These are phyloP conservation scores for Neoboletus subvelutipes DNA, from an alignment of 768 basidiomycete genomes.

Conservation along the genomic window DNA sequence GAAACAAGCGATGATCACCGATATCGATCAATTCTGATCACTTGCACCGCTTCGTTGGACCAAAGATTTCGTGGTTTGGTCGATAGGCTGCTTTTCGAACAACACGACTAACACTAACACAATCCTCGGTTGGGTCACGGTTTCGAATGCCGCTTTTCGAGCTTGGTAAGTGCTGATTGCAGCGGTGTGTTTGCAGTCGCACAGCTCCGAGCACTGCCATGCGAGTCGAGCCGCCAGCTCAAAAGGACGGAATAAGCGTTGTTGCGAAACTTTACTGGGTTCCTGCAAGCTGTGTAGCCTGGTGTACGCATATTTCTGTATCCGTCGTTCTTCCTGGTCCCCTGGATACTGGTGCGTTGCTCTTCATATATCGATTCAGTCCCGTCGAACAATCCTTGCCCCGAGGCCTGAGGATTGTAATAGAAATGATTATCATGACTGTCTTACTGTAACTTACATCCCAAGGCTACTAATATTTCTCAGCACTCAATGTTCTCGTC, in stretches of 20 bases:
- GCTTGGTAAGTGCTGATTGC: constrained; percentile 2
- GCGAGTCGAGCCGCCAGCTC: background rate
- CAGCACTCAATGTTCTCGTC: background rate
- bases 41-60: no score
- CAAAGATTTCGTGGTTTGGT: no score
- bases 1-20: no score
- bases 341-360: background rate
- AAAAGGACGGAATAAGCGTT: background rate
- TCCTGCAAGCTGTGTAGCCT: background rate
- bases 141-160: constrained; percentile 11
- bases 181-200: background rate
- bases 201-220: background rate
- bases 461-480: background rate
- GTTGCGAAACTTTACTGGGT: background rate
- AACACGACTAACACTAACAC: no score
- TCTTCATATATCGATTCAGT: background rate
- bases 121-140: constrained; percentile 1
- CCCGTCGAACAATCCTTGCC: no score
- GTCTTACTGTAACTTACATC: background rate
- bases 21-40: no score
- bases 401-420: background rate
- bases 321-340: no score
- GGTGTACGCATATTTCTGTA: background rate
- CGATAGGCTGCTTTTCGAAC: no score
- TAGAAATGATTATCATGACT: background rate